Evolutionary conservation across 2,329 filamentous ascomycete species (phyloP).

Genomic region (Graphiopsis chlorocephala): DNA sequence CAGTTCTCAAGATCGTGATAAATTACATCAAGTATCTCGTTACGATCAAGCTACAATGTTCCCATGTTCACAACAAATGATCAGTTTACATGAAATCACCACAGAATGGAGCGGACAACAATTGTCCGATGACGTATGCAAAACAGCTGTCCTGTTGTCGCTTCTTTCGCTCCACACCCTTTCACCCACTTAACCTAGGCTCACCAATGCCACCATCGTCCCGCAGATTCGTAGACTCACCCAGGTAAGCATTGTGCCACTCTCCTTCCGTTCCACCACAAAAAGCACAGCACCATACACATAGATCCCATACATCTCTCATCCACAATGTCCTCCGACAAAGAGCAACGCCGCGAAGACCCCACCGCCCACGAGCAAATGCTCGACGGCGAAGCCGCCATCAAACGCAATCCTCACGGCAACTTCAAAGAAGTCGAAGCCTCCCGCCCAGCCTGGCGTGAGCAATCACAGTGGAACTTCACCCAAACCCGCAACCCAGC

Average conservation of each 20-base stretch:
- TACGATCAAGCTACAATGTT: too few relatives aligned
- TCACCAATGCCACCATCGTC: neutral
- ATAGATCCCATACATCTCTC: neutral
- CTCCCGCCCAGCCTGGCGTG: constrained; percentile 61
- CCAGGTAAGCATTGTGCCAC: neutral
- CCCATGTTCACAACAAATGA: neutral
- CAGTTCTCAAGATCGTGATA: neutral
- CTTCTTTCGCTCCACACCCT: neutral
- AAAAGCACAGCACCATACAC: neutral
- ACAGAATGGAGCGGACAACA: neutral
- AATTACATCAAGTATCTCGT: too few relatives aligned
- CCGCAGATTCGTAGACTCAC: neutral
- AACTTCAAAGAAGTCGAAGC: constrained; percentile 74
- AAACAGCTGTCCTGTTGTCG: neutral
- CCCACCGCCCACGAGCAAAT: constrained; percentile 34
- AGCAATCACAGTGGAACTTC: constrained; percentile 45
- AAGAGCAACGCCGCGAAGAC: constrained; percentile 26
- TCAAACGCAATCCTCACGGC: constrained; percentile 65
- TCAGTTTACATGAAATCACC: neutral
- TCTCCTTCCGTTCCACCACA: neutral
- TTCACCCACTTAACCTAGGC: neutral
- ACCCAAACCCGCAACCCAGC: constrained; percentile 63
- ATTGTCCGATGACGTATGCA: neutral
- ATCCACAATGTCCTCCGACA: constrained; percentile 28
- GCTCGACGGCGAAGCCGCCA: constrained; percentile 42